Evolutionary conservation across 2,329 filamentous ascomycete genomes (phyloP).

Genomic region (Leptographium wingfieldii): DNA sequence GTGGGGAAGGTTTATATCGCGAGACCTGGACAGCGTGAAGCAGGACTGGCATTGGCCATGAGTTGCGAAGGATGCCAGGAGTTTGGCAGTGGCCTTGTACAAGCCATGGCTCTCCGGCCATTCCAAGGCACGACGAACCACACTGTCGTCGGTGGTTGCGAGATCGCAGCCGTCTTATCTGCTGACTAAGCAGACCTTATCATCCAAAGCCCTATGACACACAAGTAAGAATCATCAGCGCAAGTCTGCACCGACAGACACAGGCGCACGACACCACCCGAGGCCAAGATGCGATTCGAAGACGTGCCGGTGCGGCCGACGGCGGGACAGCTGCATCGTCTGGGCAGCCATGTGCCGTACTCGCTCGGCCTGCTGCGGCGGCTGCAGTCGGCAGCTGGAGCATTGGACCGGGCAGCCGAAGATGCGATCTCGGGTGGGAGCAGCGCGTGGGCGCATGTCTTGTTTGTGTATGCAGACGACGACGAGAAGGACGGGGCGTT

Average conservation of each 20-base stretch:
- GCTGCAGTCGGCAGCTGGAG: slow-evolving; percentile 35
- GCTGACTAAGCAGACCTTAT: not conserved
- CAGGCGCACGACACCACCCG: not conserved
- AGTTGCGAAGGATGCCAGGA: too few relatives aligned
- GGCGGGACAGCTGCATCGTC: slow-evolving; percentile 28
- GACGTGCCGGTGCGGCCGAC: slow-evolving; percentile 13
- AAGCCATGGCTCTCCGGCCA: too few relatives aligned
- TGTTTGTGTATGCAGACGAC: slow-evolving; percentile 21
- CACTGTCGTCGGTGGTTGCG: too few relatives aligned
- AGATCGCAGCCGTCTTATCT: too few relatives aligned
- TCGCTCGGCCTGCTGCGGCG: slow-evolving; percentile 50
- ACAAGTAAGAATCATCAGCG: not conserved
- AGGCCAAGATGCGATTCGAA: slow-evolving; percentile 6
- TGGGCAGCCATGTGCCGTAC: slow-evolving; percentile 40
- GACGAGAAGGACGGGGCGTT: slow-evolving; percentile 22
- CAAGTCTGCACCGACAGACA: not conserved
- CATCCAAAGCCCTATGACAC: not conserved
- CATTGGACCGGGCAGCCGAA: slow-evolving; percentile 19
- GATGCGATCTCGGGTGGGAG: slow-evolving; percentile 22
- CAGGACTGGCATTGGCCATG: too few relatives aligned
- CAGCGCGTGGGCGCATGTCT: slow-evolving; percentile 28
- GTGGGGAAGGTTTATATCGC: too few relatives aligned
- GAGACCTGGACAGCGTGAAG: too few relatives aligned
- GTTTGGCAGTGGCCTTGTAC: too few relatives aligned
- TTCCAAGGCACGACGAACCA: too few relatives aligned